Conservation (phyloP, 179 eudicot species). For the Kewa caespitosa region DNA sequence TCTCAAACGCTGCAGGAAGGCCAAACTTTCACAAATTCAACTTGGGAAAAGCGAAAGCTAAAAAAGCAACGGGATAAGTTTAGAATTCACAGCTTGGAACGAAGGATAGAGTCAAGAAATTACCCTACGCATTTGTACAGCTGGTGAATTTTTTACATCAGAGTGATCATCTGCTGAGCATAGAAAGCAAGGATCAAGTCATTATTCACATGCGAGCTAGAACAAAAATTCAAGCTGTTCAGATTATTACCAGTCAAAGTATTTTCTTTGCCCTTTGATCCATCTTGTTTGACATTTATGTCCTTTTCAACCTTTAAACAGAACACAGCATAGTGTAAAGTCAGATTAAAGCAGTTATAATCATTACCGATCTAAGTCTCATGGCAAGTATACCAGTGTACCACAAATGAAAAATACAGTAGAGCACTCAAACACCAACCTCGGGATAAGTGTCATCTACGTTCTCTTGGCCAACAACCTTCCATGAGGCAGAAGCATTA, state of each 20-base stretch:
- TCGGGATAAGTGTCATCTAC: constrained; percentile 39
- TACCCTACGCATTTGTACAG: constrained; percentile 79
- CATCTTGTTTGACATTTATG: constrained; percentile 42
- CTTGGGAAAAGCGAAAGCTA: neutral
- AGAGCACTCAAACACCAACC: constrained; percentile 41
- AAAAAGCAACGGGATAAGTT: constrained; percentile 7
- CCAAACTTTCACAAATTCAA: constrained; percentile 17
- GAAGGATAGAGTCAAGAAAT: constrained; percentile 5
- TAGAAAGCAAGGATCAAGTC: constrained; percentile 10
- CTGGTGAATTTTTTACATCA: constrained; percentile 59
- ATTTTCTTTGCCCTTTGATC: constrained; percentile 41
- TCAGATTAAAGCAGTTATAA: neutral
- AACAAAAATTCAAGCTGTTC: neutral
- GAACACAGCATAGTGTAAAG: constrained; percentile 13
- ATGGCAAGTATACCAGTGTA: neutral
- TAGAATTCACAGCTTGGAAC: neutral
- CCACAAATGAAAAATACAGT: no score
- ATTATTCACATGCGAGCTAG: neutral
- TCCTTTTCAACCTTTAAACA: constrained; percentile 43
- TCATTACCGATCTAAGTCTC: neutral
- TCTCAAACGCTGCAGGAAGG: constrained; percentile 55
- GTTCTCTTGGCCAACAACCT: constrained; percentile 47
- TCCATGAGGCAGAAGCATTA: constrained; percentile 84
- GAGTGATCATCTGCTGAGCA: constrained; percentile 50
- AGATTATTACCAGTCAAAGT: constrained; percentile 40